Evolutionary conservation across 192 early-diverging fungal species (phyloP), one percentile per base, ranked within the genome.

Genomic region (Coemansia furcata): DNA sequence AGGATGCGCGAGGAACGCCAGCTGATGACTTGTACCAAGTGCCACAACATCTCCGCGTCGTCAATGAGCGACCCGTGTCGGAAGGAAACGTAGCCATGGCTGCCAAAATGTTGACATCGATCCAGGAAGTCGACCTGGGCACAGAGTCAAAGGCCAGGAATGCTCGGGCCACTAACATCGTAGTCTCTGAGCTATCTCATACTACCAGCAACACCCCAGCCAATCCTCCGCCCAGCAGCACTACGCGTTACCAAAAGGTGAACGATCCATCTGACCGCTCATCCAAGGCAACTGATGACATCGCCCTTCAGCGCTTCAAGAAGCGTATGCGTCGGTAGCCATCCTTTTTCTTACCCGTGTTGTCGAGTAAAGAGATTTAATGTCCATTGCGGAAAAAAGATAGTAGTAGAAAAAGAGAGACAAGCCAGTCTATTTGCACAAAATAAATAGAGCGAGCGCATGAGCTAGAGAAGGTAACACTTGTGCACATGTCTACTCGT

Each of bases 81-180:
- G 94, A 97, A 67, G 95, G 94, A 12, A 95, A 91, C 63, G 93
- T 94, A 6, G 89, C 94, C 29, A 81, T 93, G 33, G 94, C 93
- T 4, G 86, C 93, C 17, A 86, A 89, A 11, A 94, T 97, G 93
- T 70, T 97, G 36, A 93, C 93, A 6, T 92, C 92, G 4, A 95
- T 97, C 64, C 95, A 94, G 8, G 94, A 95, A 71, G 91, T 94
- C 9, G 93, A 95, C 69, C 78, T 97, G 9, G 95, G 94, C 23
- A 89, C 91, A 42, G 88, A 87, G 86, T 89, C 86, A 23, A 87
- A 84, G 26, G 40, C 72, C 17, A 61, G 66, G 14, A 95, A 94
- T 63, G 94, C 93, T 52, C 88, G 91, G 66, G 90, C 88, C 44
- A 97, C 95, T 6, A 90, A 94, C 66, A 83, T 21, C 52, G 65